Evolutionary conservation across 2,329 filamentous ascomycete species (phyloP).

Genomic region (Talaromyces sp.): DNA sequence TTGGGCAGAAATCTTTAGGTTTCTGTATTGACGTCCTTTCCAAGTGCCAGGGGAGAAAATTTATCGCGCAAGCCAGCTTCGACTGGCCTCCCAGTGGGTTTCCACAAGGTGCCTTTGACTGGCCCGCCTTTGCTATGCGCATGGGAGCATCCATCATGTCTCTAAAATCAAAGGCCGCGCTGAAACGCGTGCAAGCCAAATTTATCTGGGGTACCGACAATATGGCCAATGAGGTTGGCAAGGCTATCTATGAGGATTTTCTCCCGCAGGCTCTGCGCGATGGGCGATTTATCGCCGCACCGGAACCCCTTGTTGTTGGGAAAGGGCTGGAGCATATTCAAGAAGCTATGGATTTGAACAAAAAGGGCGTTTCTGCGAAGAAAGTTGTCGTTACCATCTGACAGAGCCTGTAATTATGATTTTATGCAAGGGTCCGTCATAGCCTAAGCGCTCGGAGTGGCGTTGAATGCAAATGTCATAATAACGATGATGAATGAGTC

Average conservation of each 20-base stretch:
- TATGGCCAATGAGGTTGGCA: background rate
- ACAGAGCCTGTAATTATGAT: background rate
- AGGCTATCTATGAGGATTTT: slow-evolving; percentile 6
- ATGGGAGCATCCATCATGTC: background rate
- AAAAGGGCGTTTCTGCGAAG: background rate
- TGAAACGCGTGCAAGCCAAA: background rate
- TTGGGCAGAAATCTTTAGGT: background rate
- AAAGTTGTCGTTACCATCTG: background rate
- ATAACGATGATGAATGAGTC: background rate
- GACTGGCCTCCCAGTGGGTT: background rate
- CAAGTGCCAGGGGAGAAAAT: background rate
- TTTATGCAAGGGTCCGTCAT: background rate
- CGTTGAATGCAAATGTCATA: background rate
- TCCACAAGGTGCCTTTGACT: background rate
- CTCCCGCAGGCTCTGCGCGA: background rate
- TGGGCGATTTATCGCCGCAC: background rate
- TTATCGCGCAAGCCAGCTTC: background rate
- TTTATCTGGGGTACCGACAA: background rate
- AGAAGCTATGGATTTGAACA: background rate
- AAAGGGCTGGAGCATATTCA: background rate
- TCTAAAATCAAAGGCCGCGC: background rate
- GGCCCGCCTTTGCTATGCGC: background rate
- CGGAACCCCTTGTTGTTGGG: background rate
- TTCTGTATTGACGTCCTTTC: background rate
- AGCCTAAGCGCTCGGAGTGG: background rate